These are phyloP conservation scores for Ganoderma multipileum DNA, from an alignment of 1,284 basidiomycete species.

Conservation along the genomic window DNA sequence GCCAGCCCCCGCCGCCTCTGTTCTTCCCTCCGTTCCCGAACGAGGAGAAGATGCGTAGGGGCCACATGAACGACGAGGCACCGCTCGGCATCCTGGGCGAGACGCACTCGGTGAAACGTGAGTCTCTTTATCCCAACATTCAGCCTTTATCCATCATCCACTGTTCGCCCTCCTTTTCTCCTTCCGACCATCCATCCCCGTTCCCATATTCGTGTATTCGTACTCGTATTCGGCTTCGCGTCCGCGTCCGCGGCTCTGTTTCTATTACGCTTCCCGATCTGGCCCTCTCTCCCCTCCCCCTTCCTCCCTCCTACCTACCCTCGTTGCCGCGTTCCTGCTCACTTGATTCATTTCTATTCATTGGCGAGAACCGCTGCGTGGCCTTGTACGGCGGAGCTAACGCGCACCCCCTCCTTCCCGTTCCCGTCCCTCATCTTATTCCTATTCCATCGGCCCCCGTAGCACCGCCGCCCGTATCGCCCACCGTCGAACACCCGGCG, in stretches of 20 bases:
- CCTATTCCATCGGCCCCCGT: slow-evolving; percentile 4
- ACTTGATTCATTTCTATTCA: background rate
- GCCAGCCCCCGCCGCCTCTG: slow-evolving; percentile 73
- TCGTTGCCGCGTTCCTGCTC: background rate
- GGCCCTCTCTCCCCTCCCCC: background rate
- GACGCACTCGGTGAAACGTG: slow-evolving; percentile 78
- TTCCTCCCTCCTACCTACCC: background rate
- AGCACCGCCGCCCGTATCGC: slow-evolving; percentile 64
- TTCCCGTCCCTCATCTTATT: background rate
- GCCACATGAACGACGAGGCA: slow-evolving; percentile 77
- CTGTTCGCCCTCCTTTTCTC: background rate
- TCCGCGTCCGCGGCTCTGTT: background rate
- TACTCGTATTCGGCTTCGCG: slow-evolving; percentile 29
- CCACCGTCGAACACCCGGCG: slow-evolving; percentile 53
- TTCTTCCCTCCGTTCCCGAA: slow-evolving; percentile 89
- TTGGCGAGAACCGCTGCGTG: background rate
- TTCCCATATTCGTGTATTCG: slow-evolving; percentile 41
- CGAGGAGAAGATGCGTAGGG: slow-evolving; percentile 85
- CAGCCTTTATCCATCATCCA: background rate
- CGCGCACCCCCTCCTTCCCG: background rate
- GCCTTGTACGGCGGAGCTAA: slow-evolving; percentile 8
- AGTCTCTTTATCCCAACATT: slow-evolving; percentile 35
- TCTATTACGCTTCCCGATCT: background rate
- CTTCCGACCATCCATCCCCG: background rate
- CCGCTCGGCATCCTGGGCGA: slow-evolving; percentile 79